Conservation (phyloP, 2,329 filamentous ascomycete genomes). For the Pseudocercospora eumusae region DNA sequence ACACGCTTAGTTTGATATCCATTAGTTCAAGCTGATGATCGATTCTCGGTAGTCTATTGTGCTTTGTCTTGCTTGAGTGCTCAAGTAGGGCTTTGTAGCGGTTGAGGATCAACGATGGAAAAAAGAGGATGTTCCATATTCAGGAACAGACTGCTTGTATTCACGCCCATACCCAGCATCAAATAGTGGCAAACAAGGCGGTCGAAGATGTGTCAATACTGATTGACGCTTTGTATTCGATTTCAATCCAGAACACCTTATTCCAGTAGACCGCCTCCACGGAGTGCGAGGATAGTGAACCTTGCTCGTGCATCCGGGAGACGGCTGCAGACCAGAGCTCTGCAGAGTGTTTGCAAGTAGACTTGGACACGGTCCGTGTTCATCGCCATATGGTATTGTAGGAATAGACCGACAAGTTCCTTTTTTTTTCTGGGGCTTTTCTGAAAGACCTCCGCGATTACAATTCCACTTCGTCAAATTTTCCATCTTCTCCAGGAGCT, state of each 20-base stretch:
- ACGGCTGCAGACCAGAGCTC: background rate
- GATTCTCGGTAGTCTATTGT: background rate
- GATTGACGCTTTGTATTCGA: background rate
- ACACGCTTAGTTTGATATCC: background rate
- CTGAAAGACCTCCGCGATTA: slow-evolving; percentile 4
- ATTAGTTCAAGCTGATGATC: background rate
- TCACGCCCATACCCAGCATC: background rate
- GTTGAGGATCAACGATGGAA: background rate
- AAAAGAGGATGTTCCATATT: background rate
- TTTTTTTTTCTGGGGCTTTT: background rate
- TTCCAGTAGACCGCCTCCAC: background rate
- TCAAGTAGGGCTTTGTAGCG: no score
- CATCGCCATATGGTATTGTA: background rate
- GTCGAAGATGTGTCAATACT: background rate
- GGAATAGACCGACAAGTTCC: background rate
- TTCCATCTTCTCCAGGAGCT: slow-evolving; percentile 29
- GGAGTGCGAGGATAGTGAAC: background rate
- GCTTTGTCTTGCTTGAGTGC: background rate
- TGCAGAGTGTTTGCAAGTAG: background rate
- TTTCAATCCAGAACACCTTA: background rate
- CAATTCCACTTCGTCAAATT: slow-evolving; percentile 36
- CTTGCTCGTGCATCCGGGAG: background rate
- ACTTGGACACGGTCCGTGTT: background rate
- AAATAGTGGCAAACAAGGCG: background rate
- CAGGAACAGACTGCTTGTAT: background rate